Base-by-base conservation (phyloP, 305 asterid genomes). In the Caryopteris hybrid region DNA sequence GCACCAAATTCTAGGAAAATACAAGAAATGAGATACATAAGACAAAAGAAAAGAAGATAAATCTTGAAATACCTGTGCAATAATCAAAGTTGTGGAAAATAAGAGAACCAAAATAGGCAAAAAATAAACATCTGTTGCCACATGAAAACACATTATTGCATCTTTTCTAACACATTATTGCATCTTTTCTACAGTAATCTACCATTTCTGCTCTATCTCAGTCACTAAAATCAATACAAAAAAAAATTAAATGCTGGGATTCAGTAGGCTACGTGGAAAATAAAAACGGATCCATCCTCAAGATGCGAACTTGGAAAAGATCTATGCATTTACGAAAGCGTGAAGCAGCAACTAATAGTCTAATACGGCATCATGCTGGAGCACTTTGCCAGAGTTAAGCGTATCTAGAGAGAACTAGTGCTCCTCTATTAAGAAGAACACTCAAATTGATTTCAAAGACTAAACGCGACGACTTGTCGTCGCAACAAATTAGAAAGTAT, bases 1-100 rank as follows among this genome's bases (percentile, higher is more conserved):
- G 63, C 65, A 63, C 52, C 29, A 22, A 63, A 52, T 68, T 63
- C 74, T 21, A 41, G 9, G n/a, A 68, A 34, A 8, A 43, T 8
- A 64, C 21, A 46, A 20, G 51, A 1, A 10, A 23, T 6, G 51
- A 69, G 45, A 36, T 29, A 21, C 9, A 29, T 14, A 16, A 47
- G 22, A 43, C 7, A 17, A 33, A 6, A 34, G 11, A 29, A 21
- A 38, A 36, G 52, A 33, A 25, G 11, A 4, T 20, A 31, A 11
- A 27, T 61, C 53, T 59, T n/a, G 25, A 34, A 39, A 62, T 27
- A 46, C 14, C 5, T 9, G 25, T 16, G 20, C 5, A 57, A 34
- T 17, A 29, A 34, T 4, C 2, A 20, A 8, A 66, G 46, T 18
- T 3, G 22, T 22, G 16, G 45, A 8, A 16, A 29, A 25, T 5